A percentile compares a stretch with the other conserved stretches of the same genome.
phyloP scores from a whole-genome alignment of 2,329 filamentous ascomycete species.

The Colletotrichum cuscutae region DNA sequence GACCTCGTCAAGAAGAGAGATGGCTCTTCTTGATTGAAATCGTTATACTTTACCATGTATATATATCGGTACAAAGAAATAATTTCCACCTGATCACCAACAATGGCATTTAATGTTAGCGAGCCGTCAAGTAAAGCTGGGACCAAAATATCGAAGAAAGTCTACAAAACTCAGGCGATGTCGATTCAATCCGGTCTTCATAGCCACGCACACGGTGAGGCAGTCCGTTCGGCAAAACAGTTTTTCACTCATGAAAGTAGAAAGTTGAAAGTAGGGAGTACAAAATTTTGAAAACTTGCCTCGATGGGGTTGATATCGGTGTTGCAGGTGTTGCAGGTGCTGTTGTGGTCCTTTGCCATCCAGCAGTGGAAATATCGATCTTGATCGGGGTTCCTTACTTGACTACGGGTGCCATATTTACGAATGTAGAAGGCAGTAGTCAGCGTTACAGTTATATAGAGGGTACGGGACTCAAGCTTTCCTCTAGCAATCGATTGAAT shows the following conservation, averaged over 20 bases:
- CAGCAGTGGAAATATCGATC: too few relatives aligned
- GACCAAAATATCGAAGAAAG: background rate
- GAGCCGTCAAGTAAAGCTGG: background rate
- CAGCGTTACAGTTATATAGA: too few relatives aligned
- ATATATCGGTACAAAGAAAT: background rate
- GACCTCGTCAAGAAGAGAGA: conserved; percentile 46
- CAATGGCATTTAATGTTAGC: background rate
- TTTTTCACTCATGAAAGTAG: conserved; percentile 10
- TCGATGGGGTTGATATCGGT: background rate
- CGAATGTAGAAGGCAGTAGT: too few relatives aligned
- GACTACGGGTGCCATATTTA: too few relatives aligned
- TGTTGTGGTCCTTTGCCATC: too few relatives aligned
- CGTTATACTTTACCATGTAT: background rate
- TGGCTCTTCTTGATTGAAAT: background rate
- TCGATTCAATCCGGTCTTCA: conserved; percentile 18
- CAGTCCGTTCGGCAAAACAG: conserved; percentile 27
- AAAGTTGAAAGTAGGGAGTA: background rate
- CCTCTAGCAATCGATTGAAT: too few relatives aligned
- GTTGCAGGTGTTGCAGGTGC: too few relatives aligned
- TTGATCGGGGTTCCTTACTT: too few relatives aligned
- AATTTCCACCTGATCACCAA: background rate
- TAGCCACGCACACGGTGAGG: background rate
- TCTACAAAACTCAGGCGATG: conserved; percentile 10
- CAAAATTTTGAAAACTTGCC: background rate
- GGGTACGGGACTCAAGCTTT: too few relatives aligned